A percentile compares a stretch with the other conserved stretches of the same genome.
Evolutionary conservation across 345 rosid genomes (phyloP).

Genomic region (Isatis tinctoria): DNA sequence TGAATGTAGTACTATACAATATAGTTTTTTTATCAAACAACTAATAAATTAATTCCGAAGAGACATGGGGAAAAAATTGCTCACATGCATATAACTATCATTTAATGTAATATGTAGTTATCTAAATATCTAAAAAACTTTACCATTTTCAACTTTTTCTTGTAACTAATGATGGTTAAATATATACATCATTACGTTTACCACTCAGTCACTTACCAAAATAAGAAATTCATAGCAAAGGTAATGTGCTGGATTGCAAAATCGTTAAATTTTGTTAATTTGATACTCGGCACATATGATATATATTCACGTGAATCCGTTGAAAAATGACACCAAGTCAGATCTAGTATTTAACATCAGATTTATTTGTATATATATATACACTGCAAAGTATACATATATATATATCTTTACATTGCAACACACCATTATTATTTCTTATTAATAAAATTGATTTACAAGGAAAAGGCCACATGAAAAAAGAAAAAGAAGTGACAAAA

Average conservation of each 20-base stretch:
- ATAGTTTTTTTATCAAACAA: background rate
- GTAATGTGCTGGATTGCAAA: background rate
- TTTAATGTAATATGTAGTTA: background rate
- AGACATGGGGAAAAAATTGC: background rate
- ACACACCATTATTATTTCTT: background rate
- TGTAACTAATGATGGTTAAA: background rate
- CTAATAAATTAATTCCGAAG: slow-evolving; percentile 4
- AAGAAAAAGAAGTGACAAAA: slow-evolving; percentile 18
- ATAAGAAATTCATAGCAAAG: background rate
- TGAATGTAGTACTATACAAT: slow-evolving; percentile 12
- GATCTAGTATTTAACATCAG: background rate
- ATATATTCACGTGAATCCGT: background rate
- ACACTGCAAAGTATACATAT: background rate
- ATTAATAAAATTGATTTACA: background rate
- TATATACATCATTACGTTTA: slow-evolving; percentile 3
- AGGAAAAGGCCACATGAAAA: slow-evolving; percentile 10
- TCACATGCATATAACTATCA: background rate
- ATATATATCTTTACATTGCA: background rate
- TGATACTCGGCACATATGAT: background rate
- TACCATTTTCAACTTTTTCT: background rate
- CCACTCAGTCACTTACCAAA: background rate
- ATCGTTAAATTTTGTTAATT: background rate
- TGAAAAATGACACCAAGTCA: background rate
- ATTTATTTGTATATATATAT: background rate
- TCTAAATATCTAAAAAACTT: background rate